These are phyloP conservation scores for Ampelocalamus luodianensis DNA, from an alignment of 176 grass and related monocot genomes.

Conservation along the genomic window DNA sequence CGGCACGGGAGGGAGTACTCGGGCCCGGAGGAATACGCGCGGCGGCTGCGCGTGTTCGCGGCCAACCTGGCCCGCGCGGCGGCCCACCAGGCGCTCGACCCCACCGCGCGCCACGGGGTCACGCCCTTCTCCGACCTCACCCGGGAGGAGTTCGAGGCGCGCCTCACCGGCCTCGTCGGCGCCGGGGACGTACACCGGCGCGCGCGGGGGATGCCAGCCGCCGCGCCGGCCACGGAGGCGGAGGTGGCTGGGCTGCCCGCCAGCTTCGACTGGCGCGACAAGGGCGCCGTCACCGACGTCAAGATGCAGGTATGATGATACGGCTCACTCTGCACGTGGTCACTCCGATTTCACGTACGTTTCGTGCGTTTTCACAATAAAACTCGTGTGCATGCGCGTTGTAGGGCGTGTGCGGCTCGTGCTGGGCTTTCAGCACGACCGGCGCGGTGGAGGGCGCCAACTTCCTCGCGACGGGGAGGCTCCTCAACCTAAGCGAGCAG, in stretches of 20 bases:
- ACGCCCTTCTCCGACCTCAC: slow-evolving; percentile 93
- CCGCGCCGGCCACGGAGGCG: slow-evolving; percentile 36
- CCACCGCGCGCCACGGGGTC: slow-evolving; percentile 69
- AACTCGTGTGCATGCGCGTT: background rate
- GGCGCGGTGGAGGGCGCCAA: slow-evolving; percentile 50
- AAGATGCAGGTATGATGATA: slow-evolving; percentile 64
- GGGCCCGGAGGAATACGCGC: slow-evolving; percentile 62
- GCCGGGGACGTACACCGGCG: background rate
- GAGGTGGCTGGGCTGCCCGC: slow-evolving; percentile 56
- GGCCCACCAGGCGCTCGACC: slow-evolving; percentile 81
- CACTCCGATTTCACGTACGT: too few relatives aligned
- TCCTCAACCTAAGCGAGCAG: slow-evolving; percentile 56
- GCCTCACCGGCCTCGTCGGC: slow-evolving; percentile 56
- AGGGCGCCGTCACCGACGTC: slow-evolving; percentile 71
- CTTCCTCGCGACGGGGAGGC: slow-evolving; percentile 48
- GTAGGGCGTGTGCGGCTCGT: slow-evolving; percentile 64
- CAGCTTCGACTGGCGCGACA: slow-evolving; percentile 88
- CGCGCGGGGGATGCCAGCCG: background rate
- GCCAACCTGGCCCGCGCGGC: slow-evolving; percentile 71
- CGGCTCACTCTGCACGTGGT: background rate
- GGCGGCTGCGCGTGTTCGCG: slow-evolving; percentile 74
- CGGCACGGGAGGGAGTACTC: slow-evolving; percentile 62
- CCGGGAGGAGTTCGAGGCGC: slow-evolving; percentile 71
- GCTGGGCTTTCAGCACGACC: slow-evolving; percentile 59
- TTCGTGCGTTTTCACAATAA: background rate